Percentiles rank a stretch among this genome's conserved stretches.
Conservation (phyloP, 805 yeast species). For the Yamadazyma nakazawae region DNA sequence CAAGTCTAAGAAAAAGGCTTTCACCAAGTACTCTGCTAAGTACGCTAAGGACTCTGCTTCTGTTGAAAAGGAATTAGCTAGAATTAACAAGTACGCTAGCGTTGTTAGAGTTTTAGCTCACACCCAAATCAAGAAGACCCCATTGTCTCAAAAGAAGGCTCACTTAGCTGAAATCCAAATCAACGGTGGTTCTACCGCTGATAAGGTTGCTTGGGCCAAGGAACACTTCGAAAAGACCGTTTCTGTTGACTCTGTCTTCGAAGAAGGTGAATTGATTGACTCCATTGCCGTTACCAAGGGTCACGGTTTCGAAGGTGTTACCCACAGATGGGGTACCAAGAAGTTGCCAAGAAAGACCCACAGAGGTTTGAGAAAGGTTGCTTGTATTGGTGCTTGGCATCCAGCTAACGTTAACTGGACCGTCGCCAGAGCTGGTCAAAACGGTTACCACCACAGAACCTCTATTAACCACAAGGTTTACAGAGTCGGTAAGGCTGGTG, state of each 20-base stretch:
- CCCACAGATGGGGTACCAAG: constrained; percentile 99
- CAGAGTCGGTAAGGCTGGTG: constrained; percentile 97
- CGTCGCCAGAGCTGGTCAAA: constrained; percentile 99
- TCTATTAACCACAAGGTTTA: constrained; percentile 99
- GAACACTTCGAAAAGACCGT: constrained; percentile 99
- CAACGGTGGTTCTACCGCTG: constrained; percentile 98
- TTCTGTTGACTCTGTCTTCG: constrained; percentile 91
- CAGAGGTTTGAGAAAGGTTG: constrained; percentile 99
- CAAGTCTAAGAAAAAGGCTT: constrained; percentile 99
- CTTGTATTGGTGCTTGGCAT: constrained; percentile 99
- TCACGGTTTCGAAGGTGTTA: constrained; percentile 99
- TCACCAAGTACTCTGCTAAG: constrained; percentile 99
- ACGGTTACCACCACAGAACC: constrained; percentile 99
- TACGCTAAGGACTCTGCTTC: constrained; percentile 88
- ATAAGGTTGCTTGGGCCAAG: constrained; percentile 97
- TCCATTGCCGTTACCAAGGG: constrained; percentile 99
- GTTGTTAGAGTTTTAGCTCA: constrained; percentile 99
- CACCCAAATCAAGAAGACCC: constrained; percentile 99
- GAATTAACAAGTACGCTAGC: constrained; percentile 96
- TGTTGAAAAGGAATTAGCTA: constrained; percentile 94
- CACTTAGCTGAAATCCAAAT: constrained; percentile 99
- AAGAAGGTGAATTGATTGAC: constrained; percentile 98
- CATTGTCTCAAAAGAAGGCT: constrained; percentile 98
- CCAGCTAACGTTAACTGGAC: constrained; percentile 99
- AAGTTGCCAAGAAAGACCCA: constrained; percentile 99